A percentile compares a stretch with the other conserved stretches of the same genome.
Evolutionary conservation across 768 basidiomycete genomes (phyloP).

Genomic region (Suillus decipiens): DNA sequence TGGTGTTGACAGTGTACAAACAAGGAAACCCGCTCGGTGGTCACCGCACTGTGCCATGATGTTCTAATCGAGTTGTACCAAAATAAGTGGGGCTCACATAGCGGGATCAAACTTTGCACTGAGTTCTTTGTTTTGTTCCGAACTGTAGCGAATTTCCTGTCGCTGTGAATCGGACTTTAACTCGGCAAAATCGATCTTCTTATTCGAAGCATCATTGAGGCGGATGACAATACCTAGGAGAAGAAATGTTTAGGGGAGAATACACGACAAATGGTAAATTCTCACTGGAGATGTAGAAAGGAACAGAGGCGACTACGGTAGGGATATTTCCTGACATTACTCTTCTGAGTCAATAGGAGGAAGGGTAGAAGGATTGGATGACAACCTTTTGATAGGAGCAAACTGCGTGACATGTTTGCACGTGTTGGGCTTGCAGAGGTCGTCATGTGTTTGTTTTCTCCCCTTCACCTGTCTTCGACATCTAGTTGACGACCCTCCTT

Average conservation of each 20-base stretch:
- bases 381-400: neutral
- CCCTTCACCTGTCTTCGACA: too few species aligned
- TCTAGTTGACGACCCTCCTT: too few species aligned
- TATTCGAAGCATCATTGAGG: conserved; percentile 6
- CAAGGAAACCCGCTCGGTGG: conserved; percentile 4
- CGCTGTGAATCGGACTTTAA: conserved; percentile 2
- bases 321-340: neutral
- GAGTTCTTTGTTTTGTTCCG: conserved; percentile 3
- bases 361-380: neutral
- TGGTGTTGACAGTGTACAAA: conserved; percentile 9
- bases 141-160: neutral
- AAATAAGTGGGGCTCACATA: neutral
- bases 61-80: neutral
- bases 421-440: too few species aligned
- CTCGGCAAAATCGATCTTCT: conserved; percentile 8
- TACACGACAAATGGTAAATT: neutral
- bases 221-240: conserved; percentile 3
- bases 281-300: conserved; percentile 3
- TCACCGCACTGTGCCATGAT: neutral
- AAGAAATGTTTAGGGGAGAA: neutral
- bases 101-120: conserved; percentile 3
- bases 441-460: too few species aligned
- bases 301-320: neutral
- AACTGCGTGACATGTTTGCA: too few species aligned
- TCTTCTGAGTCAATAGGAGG: neutral